Evolutionary conservation across 768 basidiomycete species (phyloP).

Genomic region (Suillus subalutaceus): DNA sequence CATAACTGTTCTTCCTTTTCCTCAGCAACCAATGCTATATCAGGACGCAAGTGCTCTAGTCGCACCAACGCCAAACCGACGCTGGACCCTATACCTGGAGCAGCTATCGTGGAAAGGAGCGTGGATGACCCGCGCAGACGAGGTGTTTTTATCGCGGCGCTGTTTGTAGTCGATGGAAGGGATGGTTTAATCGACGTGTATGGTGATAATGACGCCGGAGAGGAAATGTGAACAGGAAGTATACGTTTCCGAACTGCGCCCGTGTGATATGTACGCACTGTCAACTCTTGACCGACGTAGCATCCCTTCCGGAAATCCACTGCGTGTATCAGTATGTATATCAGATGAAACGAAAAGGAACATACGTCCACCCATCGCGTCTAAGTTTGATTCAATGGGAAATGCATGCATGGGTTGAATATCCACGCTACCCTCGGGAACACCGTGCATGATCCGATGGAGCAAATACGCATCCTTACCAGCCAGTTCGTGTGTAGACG

Average conservation of each 20-base stretch:
- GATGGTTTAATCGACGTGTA: slow-evolving; percentile 31
- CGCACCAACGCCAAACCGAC: slow-evolving; percentile 81
- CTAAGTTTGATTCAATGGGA: slow-evolving; percentile 94
- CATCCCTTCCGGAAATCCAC: slow-evolving; percentile 98
- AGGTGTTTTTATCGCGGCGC: slow-evolving; percentile 40
- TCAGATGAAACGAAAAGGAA: slow-evolving; percentile 17
- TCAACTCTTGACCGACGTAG: slow-evolving; percentile 97
- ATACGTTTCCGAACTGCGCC: slow-evolving; percentile 91
- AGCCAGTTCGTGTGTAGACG: slow-evolving; percentile 57
- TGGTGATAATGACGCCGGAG: slow-evolving; percentile 26
- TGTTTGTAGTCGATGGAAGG: slow-evolving; percentile 22
- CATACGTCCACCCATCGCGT: slow-evolving; percentile 92
- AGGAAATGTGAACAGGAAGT: slow-evolving; percentile 70
- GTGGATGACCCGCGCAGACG: slow-evolving; percentile 77
- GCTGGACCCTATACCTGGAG: slow-evolving; percentile 33
- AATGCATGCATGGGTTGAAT: slow-evolving; percentile 78
- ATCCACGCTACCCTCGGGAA: slow-evolving; percentile 86
- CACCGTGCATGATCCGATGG: slow-evolving; percentile 79
- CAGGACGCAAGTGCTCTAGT: slow-evolving; percentile 61
- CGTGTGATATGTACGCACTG: slow-evolving; percentile 94
- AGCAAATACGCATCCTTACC: slow-evolving; percentile 64
- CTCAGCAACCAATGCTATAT: slow-evolving; percentile 29
- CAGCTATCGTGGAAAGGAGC: slow-evolving; percentile 59
- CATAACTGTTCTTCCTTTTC: slow-evolving; percentile 33
- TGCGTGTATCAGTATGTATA: slow-evolving; percentile 30